These are phyloP conservation scores for Arthrobotrys entomopaga DNA, from an alignment of 2,329 filamentous ascomycete genomes.

Conservation along the genomic window DNA sequence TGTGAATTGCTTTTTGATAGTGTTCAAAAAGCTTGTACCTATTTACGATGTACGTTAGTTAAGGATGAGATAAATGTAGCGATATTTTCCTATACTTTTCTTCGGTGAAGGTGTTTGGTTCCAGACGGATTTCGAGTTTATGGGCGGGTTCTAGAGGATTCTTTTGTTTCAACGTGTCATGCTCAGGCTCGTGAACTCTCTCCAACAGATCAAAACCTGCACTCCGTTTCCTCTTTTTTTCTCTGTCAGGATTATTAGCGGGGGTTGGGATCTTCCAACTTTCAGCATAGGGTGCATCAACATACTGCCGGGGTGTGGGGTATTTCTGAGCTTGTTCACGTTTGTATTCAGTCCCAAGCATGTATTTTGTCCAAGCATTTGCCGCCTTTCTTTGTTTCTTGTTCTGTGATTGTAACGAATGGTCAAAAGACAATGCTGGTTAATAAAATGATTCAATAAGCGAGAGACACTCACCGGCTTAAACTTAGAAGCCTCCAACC, in stretches of 20 bases:
- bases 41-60: not conserved
- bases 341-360: conserved; percentile 75
- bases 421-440: conserved; percentile 64
- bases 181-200: conserved; percentile 76
- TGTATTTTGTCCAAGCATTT: conserved; percentile 78
- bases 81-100: conserved; percentile 70
- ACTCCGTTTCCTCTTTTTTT: conserved; percentile 70
- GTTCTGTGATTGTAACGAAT: conserved; percentile 72
- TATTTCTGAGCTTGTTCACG: conserved; percentile 72
- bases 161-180: conserved; percentile 64
- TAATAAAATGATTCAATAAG: not conserved
- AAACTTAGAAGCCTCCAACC: conserved; percentile 33
- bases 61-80: not conserved
- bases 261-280: conserved; percentile 13
- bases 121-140: conserved; percentile 74
- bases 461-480: conserved; percentile 25
- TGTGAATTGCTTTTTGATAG: conserved; percentile 79
- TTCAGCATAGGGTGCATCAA: conserved; percentile 53
- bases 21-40: conserved; percentile 72
- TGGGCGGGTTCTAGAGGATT: conserved; percentile 74
- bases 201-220: conserved; percentile 74
- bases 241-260: conserved; percentile 61
- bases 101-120: conserved; percentile 75
- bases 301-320: conserved; percentile 74
- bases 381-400: conserved; percentile 79